phyloP scores from a whole-genome alignment of 1,139 yeast species.

The Hanseniaspora sp. region DNA sequence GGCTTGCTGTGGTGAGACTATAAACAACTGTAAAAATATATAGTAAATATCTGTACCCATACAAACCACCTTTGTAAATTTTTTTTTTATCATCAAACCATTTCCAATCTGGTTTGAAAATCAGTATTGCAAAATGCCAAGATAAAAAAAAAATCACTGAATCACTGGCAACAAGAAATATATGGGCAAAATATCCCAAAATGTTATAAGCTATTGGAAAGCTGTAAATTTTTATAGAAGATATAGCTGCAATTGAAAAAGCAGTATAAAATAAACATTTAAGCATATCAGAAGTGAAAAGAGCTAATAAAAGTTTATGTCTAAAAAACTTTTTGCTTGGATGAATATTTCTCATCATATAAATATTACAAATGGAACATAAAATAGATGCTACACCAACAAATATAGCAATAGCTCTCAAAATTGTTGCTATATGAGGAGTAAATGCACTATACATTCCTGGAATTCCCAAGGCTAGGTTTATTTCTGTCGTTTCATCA shows the following conservation, averaged over 20 bases:
- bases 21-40: conserved; percentile 49
- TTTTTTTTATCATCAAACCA: conserved; percentile 35
- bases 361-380: conserved; percentile 45
- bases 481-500: conserved; percentile 25
- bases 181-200: conserved; percentile 75
- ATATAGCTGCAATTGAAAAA: conserved; percentile 47
- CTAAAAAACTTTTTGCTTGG: conserved; percentile 53
- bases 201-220: conserved; percentile 52
- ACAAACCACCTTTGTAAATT: conserved; percentile 64
- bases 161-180: conserved; percentile 79
- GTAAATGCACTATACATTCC: conserved; percentile 28
- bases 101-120: conserved; percentile 51
- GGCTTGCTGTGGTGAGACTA: conserved; percentile 58
- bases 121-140: conserved; percentile 63
- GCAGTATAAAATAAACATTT: conserved; percentile 61
- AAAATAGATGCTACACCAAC: conserved; percentile 49
- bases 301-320: conserved; percentile 57
- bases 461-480: conserved; percentile 27
- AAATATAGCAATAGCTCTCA: conserved; percentile 45
- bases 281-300: conserved; percentile 59
- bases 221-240: conserved; percentile 40
- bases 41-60: conserved; percentile 46
- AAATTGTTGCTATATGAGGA: conserved; percentile 21
- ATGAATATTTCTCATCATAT: conserved; percentile 49
- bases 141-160: conserved; percentile 75